These are phyloP conservation scores for Suhomyces sp. DNA, from an alignment of 805 yeast species.

Conservation along the genomic window DNA sequence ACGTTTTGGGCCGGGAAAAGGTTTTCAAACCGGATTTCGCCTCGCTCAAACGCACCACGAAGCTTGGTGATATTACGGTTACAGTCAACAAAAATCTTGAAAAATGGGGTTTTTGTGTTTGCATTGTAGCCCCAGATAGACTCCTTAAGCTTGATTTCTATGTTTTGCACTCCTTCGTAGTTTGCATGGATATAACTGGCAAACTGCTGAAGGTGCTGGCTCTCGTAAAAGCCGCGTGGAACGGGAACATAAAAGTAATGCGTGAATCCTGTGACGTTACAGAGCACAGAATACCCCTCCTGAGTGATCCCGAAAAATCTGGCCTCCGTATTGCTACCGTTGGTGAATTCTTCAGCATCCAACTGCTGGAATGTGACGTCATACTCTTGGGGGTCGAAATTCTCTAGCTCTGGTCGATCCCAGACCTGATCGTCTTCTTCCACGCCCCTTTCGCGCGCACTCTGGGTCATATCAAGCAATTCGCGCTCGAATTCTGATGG, in stretches of 20 bases:
- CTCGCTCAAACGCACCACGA: constrained; percentile 80
- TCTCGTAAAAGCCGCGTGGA: constrained; percentile 68
- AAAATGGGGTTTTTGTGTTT: constrained; percentile 70
- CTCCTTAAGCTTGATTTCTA: constrained; percentile 71
- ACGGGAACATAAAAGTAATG: constrained; percentile 93
- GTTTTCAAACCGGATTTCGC: constrained; percentile 64
- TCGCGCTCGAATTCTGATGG: constrained; percentile 43
- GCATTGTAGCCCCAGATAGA: constrained; percentile 94
- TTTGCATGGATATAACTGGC: constrained; percentile 42
- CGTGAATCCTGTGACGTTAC: constrained; percentile 83
- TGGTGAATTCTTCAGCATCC: constrained; percentile 83
- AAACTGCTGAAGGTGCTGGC: constrained; percentile 50
- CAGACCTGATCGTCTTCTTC: constrained; percentile 39
- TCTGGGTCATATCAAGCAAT: constrained; percentile 35
- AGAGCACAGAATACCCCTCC: constrained; percentile 83
- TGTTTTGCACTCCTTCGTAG: constrained; percentile 57
- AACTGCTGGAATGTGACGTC: constrained; percentile 84
- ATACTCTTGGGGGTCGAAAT: constrained; percentile 44
- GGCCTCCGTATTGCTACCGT: constrained; percentile 59
- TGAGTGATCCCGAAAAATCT: constrained; percentile 91
- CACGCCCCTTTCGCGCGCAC: constrained; percentile 18
- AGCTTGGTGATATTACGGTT: constrained; percentile 65
- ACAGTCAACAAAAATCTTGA: constrained; percentile 67
- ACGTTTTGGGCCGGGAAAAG: constrained; percentile 59
- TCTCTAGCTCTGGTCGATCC: constrained; percentile 59